These are phyloP conservation scores for Nakazawaea siamensis DNA, from an alignment of 805 yeast genomes.

Conservation along the genomic window DNA sequence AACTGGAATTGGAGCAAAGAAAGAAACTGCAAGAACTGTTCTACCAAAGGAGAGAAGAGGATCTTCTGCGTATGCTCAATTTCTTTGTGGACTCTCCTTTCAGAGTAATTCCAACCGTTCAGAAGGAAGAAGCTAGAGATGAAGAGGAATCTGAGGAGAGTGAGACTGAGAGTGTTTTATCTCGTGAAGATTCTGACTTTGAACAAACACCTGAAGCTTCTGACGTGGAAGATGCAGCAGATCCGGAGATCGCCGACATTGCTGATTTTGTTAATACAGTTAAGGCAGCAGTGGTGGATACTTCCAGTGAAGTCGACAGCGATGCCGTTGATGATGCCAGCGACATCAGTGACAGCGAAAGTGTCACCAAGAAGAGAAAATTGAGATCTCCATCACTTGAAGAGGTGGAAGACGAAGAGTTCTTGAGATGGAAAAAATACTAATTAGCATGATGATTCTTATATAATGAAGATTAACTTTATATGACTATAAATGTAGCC, in stretches of 20 bases:
- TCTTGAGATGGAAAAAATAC: slow-evolving; percentile 5
- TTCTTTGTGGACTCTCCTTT: too few species aligned
- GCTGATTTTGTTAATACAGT: neutral
- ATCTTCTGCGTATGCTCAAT: neutral
- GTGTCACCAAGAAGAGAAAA: slow-evolving; percentile 3
- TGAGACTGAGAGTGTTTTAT: neutral
- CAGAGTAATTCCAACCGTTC: too few species aligned
- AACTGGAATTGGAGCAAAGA: neutral
- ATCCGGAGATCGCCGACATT: slow-evolving; percentile 6
- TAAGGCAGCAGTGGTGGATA: neutral
- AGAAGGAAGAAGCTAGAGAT: neutral
- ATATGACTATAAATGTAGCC: too few species aligned
- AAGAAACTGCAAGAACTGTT: slow-evolving; percentile 1
- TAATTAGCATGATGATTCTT: neutral
- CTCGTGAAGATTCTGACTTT: neutral
- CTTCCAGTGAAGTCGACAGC: neutral
- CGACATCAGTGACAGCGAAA: neutral
- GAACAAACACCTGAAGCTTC: neutral
- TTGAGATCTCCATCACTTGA: slow-evolving; percentile 9
- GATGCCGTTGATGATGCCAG: neutral
- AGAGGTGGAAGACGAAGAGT: slow-evolving; percentile 12
- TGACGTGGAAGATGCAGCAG: slow-evolving; percentile 1
- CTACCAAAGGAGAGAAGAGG: neutral
- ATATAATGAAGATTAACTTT: too few species aligned
- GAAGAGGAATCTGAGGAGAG: neutral